Evolutionary conservation across 202 grass and related monocot species (phyloP).

Genomic region (Panicum hallii): DNA sequence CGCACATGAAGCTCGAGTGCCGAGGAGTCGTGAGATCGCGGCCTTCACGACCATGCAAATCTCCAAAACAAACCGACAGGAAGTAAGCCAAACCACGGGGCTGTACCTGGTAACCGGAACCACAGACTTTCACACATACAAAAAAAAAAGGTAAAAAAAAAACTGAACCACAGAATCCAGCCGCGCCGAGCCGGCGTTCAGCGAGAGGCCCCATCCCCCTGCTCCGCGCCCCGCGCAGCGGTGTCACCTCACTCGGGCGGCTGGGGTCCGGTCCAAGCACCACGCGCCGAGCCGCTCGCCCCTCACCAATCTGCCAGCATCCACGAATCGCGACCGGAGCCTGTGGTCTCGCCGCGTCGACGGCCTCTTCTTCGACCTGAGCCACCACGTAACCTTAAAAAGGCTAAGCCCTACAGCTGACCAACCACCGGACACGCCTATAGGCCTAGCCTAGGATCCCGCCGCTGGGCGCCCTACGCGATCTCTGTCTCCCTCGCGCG

Average conservation of each 20-base stretch:
- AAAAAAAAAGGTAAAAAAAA: too few species aligned
- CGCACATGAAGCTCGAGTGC: background rate
- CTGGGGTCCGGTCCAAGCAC: background rate
- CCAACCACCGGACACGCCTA: background rate
- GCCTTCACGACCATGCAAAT: slow-evolving; percentile 5
- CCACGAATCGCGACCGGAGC: background rate
- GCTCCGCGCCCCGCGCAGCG: background rate
- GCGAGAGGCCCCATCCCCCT: too few species aligned
- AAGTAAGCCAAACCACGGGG: background rate
- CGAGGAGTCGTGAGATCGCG: background rate
- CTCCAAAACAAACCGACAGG: slow-evolving; percentile 14
- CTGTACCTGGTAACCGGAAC: background rate
- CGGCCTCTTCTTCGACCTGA: background rate
- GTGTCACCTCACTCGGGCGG: slow-evolving; percentile 7
- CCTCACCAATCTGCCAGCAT: slow-evolving; percentile 20
- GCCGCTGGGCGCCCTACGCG: background rate
- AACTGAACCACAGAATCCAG: background rate
- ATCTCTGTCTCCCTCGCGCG: background rate
- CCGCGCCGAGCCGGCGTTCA: background rate
- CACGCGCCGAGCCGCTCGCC: slow-evolving; percentile 1
- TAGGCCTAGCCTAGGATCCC: slow-evolving; percentile 11
- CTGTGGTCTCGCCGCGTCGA: background rate
- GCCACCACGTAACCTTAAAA: background rate
- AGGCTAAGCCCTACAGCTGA: too few species aligned
- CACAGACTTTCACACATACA: too few species aligned